phyloP scores from a whole-genome alignment of 2,329 filamentous ascomycete genomes.

The Blastomyces emzantsi region DNA sequence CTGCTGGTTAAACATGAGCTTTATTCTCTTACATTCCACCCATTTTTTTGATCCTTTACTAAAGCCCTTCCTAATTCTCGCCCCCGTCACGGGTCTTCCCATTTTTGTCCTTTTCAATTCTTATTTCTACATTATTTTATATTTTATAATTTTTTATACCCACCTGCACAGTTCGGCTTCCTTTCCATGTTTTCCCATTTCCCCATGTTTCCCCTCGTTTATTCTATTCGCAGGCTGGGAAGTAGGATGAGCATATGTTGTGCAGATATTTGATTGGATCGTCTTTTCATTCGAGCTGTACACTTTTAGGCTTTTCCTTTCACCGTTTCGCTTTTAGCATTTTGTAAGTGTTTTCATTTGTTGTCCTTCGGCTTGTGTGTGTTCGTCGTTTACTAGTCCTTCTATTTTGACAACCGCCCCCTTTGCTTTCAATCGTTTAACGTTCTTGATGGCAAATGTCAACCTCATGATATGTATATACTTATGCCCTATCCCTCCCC shows the following conservation, averaged over 20 bases:
- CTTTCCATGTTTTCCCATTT: background rate
- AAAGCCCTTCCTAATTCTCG: background rate
- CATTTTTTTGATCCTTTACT: background rate
- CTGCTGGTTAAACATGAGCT: conserved; percentile 3
- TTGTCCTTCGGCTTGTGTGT: background rate
- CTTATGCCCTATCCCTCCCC: no score
- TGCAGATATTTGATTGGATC: background rate
- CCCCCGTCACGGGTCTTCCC: background rate
- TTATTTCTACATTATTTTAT: background rate
- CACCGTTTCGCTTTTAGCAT: background rate
- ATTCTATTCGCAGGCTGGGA: background rate
- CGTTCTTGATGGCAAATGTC: no score
- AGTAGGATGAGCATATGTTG: background rate
- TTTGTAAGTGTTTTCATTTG: background rate
- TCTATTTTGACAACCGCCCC: no score
- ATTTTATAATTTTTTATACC: background rate
- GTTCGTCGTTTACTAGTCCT: no score
- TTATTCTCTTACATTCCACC: background rate
- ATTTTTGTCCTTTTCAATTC: background rate
- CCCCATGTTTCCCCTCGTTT: no score
- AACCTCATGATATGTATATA: no score
- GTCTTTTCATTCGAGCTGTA: conserved; percentile 2
- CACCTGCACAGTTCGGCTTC: background rate
- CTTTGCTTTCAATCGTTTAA: no score
- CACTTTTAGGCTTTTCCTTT: background rate